Conservation (phyloP, 768 basidiomycete genomes). For the Crassisporium funariophilum region DNA sequence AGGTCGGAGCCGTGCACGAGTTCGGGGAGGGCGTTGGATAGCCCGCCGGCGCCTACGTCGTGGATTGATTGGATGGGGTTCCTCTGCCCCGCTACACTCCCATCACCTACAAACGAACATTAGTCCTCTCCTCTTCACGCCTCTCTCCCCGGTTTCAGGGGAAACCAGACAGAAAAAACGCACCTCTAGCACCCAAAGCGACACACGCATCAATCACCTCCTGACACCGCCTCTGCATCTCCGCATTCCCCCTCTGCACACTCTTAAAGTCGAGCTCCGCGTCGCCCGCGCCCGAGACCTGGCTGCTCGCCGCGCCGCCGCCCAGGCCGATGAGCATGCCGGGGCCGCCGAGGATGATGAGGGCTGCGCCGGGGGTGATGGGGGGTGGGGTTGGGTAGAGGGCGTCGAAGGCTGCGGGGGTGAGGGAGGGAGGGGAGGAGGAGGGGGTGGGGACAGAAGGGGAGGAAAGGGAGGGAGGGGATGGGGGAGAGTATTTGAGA, state of each 20-base stretch:
- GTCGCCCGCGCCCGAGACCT: constrained; percentile 86
- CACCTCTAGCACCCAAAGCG: constrained; percentile 46
- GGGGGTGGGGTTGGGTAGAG: no score
- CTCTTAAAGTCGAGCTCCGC: constrained; percentile 97
- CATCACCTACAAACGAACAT: no score
- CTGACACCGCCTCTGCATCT: constrained; percentile 97
- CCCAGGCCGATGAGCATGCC: constrained; percentile 96
- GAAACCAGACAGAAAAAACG: no score
- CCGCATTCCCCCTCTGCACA: constrained; percentile 96
- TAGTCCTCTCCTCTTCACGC: no score
- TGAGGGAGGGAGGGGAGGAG: no score
- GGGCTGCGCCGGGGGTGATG: constrained; percentile 81
- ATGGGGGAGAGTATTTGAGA: no score
- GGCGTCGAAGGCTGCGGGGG: constrained; percentile 83
- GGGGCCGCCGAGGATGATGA: constrained; percentile 93
- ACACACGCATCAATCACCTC: constrained; percentile 96
- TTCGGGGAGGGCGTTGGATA: constrained; percentile 96
- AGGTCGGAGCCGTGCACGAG: constrained; percentile 94
- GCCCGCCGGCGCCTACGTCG: constrained; percentile 96
- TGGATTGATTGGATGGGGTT: constrained; percentile 96
- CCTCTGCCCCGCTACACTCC: no score
- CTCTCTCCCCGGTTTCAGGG: no score
- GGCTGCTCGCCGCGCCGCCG: constrained; percentile 94
- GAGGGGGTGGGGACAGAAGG: no score
- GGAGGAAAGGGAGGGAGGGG: no score